Percentiles rank a stretch among this genome's conserved stretches.
Evolutionary conservation across 768 basidiomycete species (phyloP).

Genomic region (Sarcodon aspratus): DNA sequence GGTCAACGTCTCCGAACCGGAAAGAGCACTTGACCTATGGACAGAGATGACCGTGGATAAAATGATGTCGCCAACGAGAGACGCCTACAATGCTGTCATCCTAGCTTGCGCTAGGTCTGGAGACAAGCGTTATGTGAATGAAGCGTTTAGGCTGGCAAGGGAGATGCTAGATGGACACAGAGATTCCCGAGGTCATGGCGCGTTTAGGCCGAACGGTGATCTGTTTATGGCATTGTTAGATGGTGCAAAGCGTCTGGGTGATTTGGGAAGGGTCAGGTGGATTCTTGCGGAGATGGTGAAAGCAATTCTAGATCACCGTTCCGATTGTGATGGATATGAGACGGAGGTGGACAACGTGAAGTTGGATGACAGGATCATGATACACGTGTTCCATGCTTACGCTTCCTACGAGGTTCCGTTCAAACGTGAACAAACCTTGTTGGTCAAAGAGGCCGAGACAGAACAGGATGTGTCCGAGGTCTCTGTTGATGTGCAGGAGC

Average conservation of each 20-base stretch:
- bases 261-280: constrained; percentile 78
- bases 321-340: constrained; percentile 9
- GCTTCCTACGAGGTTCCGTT: constrained; percentile 70
- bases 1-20: constrained; percentile 58
- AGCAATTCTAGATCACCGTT: constrained; percentile 14
- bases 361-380: constrained; percentile 62
- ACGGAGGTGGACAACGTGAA: constrained; percentile 18
- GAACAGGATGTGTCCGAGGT: constrained; percentile 1
- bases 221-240: constrained; percentile 84
- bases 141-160: constrained; percentile 74
- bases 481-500: neutral
- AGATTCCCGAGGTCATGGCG: constrained; percentile 46
- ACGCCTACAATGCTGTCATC: constrained; percentile 76
- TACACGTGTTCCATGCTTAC: constrained; percentile 82
- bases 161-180: constrained; percentile 79
- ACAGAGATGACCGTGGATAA: constrained; percentile 82
- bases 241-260: constrained; percentile 80
- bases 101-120: constrained; percentile 68
- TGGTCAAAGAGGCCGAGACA: constrained; percentile 19
- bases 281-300: constrained; percentile 77
- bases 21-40: constrained; percentile 88
- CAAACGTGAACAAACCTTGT: constrained; percentile 33
- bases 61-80: constrained; percentile 46
- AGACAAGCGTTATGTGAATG: constrained; percentile 51
- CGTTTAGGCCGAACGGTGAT: constrained; percentile 46